Percentiles rank a stretch among this genome's conserved stretches.
Evolutionary conservation across 169 alveolate genomes (phyloP).

Genomic region (Babesia microti): DNA sequence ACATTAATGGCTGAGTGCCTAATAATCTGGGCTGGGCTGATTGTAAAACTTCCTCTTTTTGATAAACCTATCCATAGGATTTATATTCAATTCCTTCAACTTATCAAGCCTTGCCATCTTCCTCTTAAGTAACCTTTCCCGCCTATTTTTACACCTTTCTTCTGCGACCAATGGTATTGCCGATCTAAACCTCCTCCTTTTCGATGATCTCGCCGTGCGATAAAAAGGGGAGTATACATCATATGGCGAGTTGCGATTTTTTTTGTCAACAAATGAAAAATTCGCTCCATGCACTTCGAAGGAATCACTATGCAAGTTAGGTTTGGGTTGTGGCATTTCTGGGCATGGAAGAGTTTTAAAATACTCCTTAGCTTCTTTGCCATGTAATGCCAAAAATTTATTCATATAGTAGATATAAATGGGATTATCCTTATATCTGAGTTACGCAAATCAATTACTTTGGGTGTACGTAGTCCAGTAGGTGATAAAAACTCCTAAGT

Average conservation of each 20-base stretch:
- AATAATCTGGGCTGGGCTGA: too few species aligned
- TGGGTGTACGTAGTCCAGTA: conserved; percentile 35
- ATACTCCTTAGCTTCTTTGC: conserved; percentile 28
- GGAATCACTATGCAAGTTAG: too few species aligned
- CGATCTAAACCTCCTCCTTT: conserved; percentile 51
- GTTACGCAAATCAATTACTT: too few species aligned
- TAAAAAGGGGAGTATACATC: conserved; percentile 52
- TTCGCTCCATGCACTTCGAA: conserved; percentile 43
- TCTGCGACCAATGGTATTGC: conserved; percentile 50
- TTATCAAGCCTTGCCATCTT: too few species aligned
- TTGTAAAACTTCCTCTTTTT: too few species aligned
- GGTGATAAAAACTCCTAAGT: conserved; percentile 28
- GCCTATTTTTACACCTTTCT: conserved; percentile 50
- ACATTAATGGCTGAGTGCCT: too few species aligned
- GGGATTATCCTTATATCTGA: conserved; percentile 45
- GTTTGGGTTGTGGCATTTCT: too few species aligned
- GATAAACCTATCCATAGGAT: too few species aligned
- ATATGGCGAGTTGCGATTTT: conserved; percentile 51
- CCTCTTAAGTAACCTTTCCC: conserved; percentile 53
- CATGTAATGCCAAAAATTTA: conserved; percentile 34
- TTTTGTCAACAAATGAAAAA: conserved; percentile 40
- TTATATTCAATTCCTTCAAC: too few species aligned
- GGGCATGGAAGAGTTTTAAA: too few species aligned
- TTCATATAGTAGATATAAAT: conserved; percentile 42
- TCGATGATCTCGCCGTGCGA: conserved; percentile 49